Base-by-base conservation (phyloP, 2,329 filamentous ascomycete genomes). In the Xylaria arbuscula region DNA sequence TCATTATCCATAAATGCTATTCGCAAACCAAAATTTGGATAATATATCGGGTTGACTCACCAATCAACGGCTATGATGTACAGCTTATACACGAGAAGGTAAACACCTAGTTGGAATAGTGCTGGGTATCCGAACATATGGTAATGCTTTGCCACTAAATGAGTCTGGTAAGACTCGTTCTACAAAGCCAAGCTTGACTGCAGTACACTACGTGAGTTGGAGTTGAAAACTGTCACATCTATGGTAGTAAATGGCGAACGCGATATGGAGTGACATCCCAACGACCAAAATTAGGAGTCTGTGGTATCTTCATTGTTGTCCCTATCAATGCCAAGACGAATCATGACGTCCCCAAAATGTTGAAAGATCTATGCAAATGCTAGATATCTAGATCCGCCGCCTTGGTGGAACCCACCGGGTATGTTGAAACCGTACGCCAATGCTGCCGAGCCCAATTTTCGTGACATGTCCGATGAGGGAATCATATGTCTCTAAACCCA, bases 361-460 rank as follows among this genome's bases (percentile, higher is more conserved):
- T 73, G 72, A 72, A 72, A 70, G 56, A 68, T 69, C 61, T 71
- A 69, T 69, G 66, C 64, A 68, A 70, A 54, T 67, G 67, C 60
- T 69, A 68, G 67, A 71, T 69, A 66, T 69, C 66, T 72, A 68
- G 69, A 72, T 69, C 65, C 38, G 61, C 67, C 51, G 36, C 51
- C 34, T 66, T 48, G 66, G 62, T 32, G 55, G 55, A 71, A 71
- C 64, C 71, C 63, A 65, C 69, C 57, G 75, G 76, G 76, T 77
- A 78, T 79, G 78, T 79, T 79, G 78, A 79, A 79, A 78, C 78
- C 78, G 76, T 79, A 79, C 78, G 78, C 78, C 78, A 77, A 78
- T 79, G 78, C 78, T 79, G 67, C 74, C 75, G 73, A 78, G 73
- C 75, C 74, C 74, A 71, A 74, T 73, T 75, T 76, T 77, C 72